Percentiles rank a stretch among this genome's conserved stretches.
Evolutionary conservation across 495 filamentous ascomycete species (phyloP).

Genomic region (Pyronema domesticum): DNA sequence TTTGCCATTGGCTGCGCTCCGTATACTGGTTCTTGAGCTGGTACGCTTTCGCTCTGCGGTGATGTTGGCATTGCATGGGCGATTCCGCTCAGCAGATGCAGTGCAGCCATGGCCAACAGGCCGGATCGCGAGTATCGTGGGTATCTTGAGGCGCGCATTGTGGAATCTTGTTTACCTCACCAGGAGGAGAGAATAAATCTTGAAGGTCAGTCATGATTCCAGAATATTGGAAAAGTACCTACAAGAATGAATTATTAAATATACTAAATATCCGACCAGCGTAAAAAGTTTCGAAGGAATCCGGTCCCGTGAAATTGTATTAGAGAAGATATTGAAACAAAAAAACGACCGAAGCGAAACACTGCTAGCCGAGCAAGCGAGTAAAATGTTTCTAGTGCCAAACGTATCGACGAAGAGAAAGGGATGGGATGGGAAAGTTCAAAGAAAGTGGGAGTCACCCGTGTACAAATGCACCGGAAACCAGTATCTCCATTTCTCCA

Average conservation of each 20-base stretch:
- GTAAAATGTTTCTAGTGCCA: not conserved
- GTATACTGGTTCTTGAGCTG: constrained; percentile 1
- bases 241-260: not conserved
- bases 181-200: constrained; percentile 13
- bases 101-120: constrained; percentile 9
- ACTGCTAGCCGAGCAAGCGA: not conserved
- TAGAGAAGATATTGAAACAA: constrained; percentile 1
- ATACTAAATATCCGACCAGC: not conserved
- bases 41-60: not conserved
- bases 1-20: not conserved
- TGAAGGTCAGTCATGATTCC: not conserved
- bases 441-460: not conserved
- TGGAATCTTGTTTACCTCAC: constrained; percentile 15
- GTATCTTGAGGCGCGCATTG: constrained; percentile 13
- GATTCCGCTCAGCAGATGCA: constrained; percentile 12
- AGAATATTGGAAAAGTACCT: not conserved
- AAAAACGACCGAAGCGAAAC: not conserved
- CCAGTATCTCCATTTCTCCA: not conserved
- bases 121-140: constrained; percentile 7
- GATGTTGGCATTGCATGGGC: constrained; percentile 2
- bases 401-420: not conserved
- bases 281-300: not conserved
- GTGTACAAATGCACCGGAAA: not conserved
- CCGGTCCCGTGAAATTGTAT: not conserved
- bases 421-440: not conserved